A percentile compares a stretch with the other conserved stretches of the same genome.
These are phyloP conservation scores for Coniochaeta sp. DNA, from an alignment of 2,329 filamentous ascomycete genomes.

Conservation along the genomic window DNA sequence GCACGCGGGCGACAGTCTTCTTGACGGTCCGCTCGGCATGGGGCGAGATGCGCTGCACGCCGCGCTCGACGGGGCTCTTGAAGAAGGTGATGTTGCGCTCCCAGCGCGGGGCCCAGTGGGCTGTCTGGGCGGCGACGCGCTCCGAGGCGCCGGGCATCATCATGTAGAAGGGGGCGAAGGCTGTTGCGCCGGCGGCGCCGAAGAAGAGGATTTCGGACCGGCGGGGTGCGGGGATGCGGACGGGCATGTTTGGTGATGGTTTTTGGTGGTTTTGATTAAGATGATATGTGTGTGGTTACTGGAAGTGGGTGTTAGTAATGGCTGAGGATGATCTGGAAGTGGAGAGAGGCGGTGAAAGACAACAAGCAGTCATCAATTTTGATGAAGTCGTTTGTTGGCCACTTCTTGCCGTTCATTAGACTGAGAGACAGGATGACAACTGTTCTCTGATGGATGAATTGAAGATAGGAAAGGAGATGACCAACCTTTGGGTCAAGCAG, in stretches of 20 bases:
- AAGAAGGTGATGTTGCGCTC: slow-evolving; percentile 50
- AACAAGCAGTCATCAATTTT: not conserved
- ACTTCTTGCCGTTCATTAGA: not conserved
- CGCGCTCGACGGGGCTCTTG: slow-evolving; percentile 18
- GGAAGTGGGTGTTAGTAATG: not conserved
- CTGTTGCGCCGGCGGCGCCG: slow-evolving; percentile 43
- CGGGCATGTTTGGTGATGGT: slow-evolving; percentile 37
- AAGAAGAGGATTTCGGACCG: slow-evolving; percentile 43
- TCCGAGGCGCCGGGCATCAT: slow-evolving; percentile 49
- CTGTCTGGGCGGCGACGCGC: slow-evolving; percentile 43
- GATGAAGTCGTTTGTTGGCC: not conserved
- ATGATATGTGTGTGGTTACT: slow-evolving; percentile 1
- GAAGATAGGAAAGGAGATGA: not conserved
- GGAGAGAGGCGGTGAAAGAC: not conserved
- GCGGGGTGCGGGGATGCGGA: slow-evolving; percentile 41
- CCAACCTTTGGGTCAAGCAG: not conserved
- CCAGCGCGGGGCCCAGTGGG: slow-evolving; percentile 53
- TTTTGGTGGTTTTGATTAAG: slow-evolving; percentile 1
- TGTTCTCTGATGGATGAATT: not conserved
- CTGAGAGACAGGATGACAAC: not conserved
- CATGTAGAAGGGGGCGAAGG: slow-evolving; percentile 49
- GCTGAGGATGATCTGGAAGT: too few species aligned
- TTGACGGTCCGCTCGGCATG: slow-evolving; percentile 16
- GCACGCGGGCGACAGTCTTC: not conserved
- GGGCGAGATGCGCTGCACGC: slow-evolving; percentile 13